A percentile compares a stretch with the other conserved stretches of the same genome.
Conservation (phyloP, 257 asterid species). For the Solanum chmielewskii region DNA sequence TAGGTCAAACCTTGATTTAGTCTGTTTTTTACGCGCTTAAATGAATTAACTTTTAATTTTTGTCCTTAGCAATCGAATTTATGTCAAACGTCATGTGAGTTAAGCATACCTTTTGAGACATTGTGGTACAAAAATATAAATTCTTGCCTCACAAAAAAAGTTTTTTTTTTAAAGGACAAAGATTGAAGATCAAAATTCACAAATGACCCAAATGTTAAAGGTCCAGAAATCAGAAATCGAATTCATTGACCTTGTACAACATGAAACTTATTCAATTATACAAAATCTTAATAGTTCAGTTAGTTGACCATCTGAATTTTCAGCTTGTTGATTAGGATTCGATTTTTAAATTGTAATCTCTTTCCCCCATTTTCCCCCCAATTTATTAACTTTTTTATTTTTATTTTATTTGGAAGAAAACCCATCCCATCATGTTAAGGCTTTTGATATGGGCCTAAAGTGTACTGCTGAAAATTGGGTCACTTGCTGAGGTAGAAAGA, state of each 20-base stretch:
- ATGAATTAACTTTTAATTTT: no score
- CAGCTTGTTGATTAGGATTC: not conserved
- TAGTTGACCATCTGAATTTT: no score
- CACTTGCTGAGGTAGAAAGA: not conserved
- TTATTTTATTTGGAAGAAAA: not conserved
- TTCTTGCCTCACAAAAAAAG: no score
- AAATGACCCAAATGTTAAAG: not conserved
- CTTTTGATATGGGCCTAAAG: not conserved
- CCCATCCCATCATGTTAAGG: not conserved
- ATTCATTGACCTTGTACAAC: not conserved
- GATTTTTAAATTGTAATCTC: not conserved
- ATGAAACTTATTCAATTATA: not conserved
- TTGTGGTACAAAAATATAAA: not conserved
- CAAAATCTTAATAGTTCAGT: fast-evolving
- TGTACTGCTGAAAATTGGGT: not conserved
- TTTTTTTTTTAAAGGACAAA: not conserved
- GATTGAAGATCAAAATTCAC: no score
- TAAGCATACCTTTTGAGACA: not conserved
- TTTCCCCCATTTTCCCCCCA: not conserved
- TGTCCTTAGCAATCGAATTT: fast-evolving
- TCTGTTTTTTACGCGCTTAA: no score
- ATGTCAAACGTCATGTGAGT: not conserved
- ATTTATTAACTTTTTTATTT: no score
- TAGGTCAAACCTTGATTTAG: not conserved
- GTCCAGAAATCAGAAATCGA: not conserved